phyloP scores from a whole-genome alignment of 805 yeast genomes.

The Lipomyces sp. region DNA sequence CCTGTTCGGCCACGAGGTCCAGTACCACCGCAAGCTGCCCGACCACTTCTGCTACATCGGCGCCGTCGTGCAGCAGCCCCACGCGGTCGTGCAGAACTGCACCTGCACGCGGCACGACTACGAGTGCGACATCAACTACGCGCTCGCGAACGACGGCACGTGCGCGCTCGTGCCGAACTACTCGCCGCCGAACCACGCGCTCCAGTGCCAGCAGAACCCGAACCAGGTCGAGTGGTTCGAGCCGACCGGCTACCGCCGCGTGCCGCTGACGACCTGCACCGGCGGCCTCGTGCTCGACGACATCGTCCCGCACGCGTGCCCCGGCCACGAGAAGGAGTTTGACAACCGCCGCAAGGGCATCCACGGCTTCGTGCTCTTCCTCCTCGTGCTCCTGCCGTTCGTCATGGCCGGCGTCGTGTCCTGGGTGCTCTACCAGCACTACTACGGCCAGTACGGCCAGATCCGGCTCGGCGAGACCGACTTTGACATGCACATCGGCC shows the following conservation, averaged over 20 bases:
- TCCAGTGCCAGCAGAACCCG: conserved; percentile 53
- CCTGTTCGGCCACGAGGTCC: conserved; percentile 67
- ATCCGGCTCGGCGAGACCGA: conserved; percentile 66
- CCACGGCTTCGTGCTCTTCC: conserved; percentile 51
- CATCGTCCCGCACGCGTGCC: conserved; percentile 69
- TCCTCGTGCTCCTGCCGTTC: conserved; percentile 58
- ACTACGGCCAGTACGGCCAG: conserved; percentile 79
- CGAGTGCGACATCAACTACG: conserved; percentile 90
- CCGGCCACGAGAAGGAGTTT: conserved; percentile 75
- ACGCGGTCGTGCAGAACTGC: conserved; percentile 58
- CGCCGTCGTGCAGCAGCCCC: conserved; percentile 59
- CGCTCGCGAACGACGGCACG: conserved; percentile 68
- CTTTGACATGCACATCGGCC: conserved; percentile 16
- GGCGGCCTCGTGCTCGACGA: conserved; percentile 75
- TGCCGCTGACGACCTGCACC: conserved; percentile 79
- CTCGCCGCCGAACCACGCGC: conserved; percentile 60
- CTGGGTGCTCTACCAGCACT: conserved; percentile 75
- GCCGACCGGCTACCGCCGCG: conserved; percentile 88
- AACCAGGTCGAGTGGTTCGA: conserved; percentile 68
- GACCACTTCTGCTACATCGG: conserved; percentile 63
- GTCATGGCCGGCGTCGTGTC: conserved; percentile 50
- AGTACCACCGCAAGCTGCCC: conserved; percentile 56
- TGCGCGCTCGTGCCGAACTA: conserved; percentile 80
- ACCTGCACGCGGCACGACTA: conserved; percentile 80
- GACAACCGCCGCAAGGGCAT: conserved; percentile 50